These are phyloP conservation scores for Aspergillus caelatus DNA, from an alignment of 2,329 filamentous ascomycete species.

Conservation along the genomic window DNA sequence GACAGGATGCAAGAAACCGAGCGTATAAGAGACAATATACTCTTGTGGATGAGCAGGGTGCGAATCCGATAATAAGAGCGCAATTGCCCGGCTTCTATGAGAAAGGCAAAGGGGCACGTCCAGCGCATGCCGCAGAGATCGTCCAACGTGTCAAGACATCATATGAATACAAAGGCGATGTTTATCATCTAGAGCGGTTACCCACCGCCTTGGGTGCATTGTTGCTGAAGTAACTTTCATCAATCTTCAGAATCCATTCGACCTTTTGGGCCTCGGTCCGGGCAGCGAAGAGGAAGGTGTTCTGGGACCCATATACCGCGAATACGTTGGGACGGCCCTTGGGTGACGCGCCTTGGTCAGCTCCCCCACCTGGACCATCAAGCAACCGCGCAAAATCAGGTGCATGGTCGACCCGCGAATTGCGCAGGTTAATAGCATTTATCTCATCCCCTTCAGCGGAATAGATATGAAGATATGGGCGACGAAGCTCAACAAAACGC, in stretches of 20 bases:
- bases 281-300: constrained; percentile 92
- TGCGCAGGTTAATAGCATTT: constrained; percentile 82
- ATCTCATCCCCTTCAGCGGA: constrained; percentile 87
- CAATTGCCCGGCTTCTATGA: neutral
- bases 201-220: constrained; percentile 28
- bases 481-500: constrained; percentile 87
- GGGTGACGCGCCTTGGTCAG: constrained; percentile 38
- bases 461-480: constrained; percentile 91
- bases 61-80: constrained; percentile 2
- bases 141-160: constrained; percentile 13
- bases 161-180: constrained; percentile 10
- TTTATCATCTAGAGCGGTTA: constrained; percentile 27
- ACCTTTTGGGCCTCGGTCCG: constrained; percentile 88
- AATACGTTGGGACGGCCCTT: constrained; percentile 72
- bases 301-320: constrained; percentile 90
- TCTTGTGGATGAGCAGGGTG: neutral
- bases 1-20: constrained; percentile 13
- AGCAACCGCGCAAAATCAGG: constrained; percentile 83
- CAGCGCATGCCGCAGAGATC: constrained; percentile 11
- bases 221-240: constrained; percentile 70
- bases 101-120: constrained; percentile 7
- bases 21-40: neutral
- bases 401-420: constrained; percentile 88
- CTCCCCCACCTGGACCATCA: constrained; percentile 48
- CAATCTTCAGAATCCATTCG: constrained; percentile 95